These are phyloP conservation scores for Trypanosomatidae sp. DNA, from an alignment of 208 protist species.

Conservation along the genomic window DNA sequence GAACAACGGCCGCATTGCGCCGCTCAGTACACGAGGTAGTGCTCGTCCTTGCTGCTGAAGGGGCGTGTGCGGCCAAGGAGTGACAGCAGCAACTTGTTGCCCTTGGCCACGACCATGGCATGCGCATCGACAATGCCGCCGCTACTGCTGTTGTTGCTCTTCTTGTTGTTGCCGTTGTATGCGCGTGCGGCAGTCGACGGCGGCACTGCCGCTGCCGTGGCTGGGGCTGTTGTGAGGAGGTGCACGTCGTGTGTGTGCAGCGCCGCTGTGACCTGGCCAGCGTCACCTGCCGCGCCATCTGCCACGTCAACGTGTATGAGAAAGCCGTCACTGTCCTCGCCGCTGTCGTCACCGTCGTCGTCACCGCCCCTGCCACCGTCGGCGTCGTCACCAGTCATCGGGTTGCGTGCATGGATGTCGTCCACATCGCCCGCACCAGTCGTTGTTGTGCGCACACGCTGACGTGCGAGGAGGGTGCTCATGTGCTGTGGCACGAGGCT, in stretches of 20 bases:
- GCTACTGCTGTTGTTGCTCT: too few species aligned
- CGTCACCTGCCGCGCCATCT: slow-evolving; percentile 3
- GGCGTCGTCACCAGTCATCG: slow-evolving; percentile 1
- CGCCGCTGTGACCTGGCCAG: not conserved
- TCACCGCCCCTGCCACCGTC: not conserved
- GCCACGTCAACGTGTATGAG: slow-evolving; percentile 47
- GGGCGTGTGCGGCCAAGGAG: slow-evolving; percentile 60
- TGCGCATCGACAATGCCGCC: slow-evolving; percentile 13
- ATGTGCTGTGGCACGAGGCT: slow-evolving; percentile 44
- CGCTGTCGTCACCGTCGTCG: slow-evolving; percentile 10
- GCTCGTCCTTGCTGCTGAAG: too few species aligned
- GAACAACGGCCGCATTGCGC: not conserved
- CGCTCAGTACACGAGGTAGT: too few species aligned
- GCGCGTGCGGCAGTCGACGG: not conserved
- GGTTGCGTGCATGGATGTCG: not conserved
- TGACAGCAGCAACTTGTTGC: slow-evolving; percentile 31
- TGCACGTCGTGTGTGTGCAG: not conserved
- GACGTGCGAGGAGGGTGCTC: slow-evolving; percentile 16
- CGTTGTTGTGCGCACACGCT: too few species aligned
- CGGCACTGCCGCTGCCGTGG: not conserved
- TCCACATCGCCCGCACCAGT: slow-evolving; percentile 5
- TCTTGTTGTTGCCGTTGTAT: not conserved
- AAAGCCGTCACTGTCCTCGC: slow-evolving; percentile 50
- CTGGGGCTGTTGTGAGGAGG: not conserved
- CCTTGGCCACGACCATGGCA: slow-evolving; percentile 27